Evolutionary conservation across 495 filamentous ascomycete species (phyloP).

Genomic region (Terfezia boudieri): DNA sequence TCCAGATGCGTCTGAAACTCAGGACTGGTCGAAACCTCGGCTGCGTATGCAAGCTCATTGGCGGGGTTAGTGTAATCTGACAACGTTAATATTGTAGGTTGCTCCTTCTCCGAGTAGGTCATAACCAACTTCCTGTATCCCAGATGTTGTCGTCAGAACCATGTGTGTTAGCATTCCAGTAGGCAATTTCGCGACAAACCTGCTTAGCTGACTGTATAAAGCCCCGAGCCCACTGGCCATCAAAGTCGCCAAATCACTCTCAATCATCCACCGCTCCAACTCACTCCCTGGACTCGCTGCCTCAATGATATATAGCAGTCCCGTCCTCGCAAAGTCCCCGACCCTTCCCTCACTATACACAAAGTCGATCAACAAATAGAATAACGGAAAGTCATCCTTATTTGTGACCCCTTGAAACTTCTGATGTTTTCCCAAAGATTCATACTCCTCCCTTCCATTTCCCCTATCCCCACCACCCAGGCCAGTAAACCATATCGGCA

Average conservation of each 20-base stretch:
- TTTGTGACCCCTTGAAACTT: constrained; percentile 67
- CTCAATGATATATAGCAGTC: constrained; percentile 87
- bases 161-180: constrained; percentile 21
- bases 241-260: constrained; percentile 84
- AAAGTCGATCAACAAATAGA: constrained; percentile 86
- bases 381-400: constrained; percentile 84
- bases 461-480: constrained; percentile 18
- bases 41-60: constrained; percentile 27
- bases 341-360: constrained; percentile 82
- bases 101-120: constrained; percentile 35
- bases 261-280: constrained; percentile 86
- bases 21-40: constrained; percentile 43
- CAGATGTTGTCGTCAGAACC: constrained; percentile 4
- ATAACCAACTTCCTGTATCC: constrained; percentile 34
- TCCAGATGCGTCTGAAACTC: constrained; percentile 62
- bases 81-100: constrained; percentile 62
- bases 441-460: constrained; percentile 19
- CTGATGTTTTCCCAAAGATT: constrained; percentile 29
- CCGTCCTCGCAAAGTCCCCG: constrained; percentile 93
- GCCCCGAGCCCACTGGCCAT: constrained; percentile 95
- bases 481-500: constrained; percentile 69
- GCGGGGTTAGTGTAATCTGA: constrained; percentile 53
- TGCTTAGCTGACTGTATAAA: constrained; percentile 87
- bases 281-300: constrained; percentile 59
- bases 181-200: constrained; percentile 23